Base-by-base conservation (phyloP, 1,139 yeast species). In the Arxiozyma heterogenica region DNA sequence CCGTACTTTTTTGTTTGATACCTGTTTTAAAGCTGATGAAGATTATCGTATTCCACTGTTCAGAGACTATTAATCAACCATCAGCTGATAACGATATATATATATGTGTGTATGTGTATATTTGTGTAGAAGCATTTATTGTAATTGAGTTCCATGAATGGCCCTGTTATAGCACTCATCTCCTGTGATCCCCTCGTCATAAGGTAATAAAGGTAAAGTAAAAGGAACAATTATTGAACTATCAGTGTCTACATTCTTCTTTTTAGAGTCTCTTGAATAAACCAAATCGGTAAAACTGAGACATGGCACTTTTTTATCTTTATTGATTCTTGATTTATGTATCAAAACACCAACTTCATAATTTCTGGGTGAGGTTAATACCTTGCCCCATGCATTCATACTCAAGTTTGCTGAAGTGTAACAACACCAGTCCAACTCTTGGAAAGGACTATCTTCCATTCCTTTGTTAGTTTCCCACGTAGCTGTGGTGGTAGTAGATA, bases 351-450 rank as follows among this genome's bases (percentile, higher is more conserved):
- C 85, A 5, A 81, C 74, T 63, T 84, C 91, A 64, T 75, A 83
- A 66, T 64, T 71, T 39, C 64, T 58, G 57, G 63, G 58, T 48
- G 54, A 51, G 1, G 57, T 47, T 1, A 54, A 53, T 3, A 47
- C 20, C 23, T 70, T 71, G 0, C 91, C 91, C 90, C 90, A 84
- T 0, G 90, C 90, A 57, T 80, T 83, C 53, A 77, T 76, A 30
- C 87, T 81, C 41, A 83, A 63, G 63, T 84, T 84, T 46, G 84
- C 83, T 55, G 87, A 82, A 1, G 87, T 83, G 66, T 82, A 72
- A n/a, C 82, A 61, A 18, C 81, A 77, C 89, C 90, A 84, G 53
- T 78, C 76, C 2, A 83, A 61, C 1, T 79, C 67, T 27, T 69
- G 59, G 71, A 81, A 82, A 6, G n/a, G 17, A 6, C 15, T 34